phyloP scores from a whole-genome alignment of 192 early-diverging fungal genomes.

The Allomyces macrogynus region DNA sequence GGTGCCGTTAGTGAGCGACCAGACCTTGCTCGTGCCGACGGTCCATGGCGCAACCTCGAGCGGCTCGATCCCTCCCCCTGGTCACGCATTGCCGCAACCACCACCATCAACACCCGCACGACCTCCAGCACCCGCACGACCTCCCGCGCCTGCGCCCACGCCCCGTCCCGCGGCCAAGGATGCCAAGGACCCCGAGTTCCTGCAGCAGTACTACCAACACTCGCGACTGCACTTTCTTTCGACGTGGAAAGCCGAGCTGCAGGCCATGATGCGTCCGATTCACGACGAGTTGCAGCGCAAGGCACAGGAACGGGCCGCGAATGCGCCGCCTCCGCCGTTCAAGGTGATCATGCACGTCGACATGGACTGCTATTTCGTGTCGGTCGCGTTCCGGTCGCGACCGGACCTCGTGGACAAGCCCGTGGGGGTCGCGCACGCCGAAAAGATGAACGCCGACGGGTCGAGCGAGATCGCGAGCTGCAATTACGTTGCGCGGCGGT shows the following conservation, averaged over 20 bases:
- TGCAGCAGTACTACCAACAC: slow-evolving; percentile 36
- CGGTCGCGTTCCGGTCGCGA: slow-evolving; percentile 44
- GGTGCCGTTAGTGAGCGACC: slow-evolving; percentile 5
- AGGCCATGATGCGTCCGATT: slow-evolving; percentile 27
- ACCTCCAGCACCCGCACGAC: background rate
- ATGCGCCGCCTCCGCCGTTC: slow-evolving; percentile 9
- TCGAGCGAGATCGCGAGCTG: slow-evolving; percentile 55
- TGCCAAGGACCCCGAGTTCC: slow-evolving; percentile 23
- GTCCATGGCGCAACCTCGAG: background rate
- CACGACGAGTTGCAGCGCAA: slow-evolving; percentile 8
- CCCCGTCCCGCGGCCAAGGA: no score
- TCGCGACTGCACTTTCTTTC: slow-evolving; percentile 62
- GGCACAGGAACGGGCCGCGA: no score
- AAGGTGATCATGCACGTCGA: slow-evolving; percentile 59
- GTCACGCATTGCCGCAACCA: slow-evolving; percentile 6
- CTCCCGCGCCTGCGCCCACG: background rate
- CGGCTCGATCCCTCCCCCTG: background rate
- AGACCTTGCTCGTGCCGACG: slow-evolving; percentile 1
- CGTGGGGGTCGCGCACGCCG: slow-evolving; percentile 47
- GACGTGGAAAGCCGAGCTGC: slow-evolving; percentile 62
- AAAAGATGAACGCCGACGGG: slow-evolving; percentile 8
- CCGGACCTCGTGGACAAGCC: slow-evolving; percentile 48
- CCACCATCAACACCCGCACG: slow-evolving; percentile 1
- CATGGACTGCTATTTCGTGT: slow-evolving; percentile 89
- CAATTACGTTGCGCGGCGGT: slow-evolving; percentile 64